phyloP scores from a whole-genome alignment of 371 early-diverging fungal species.

The Mortierella sp. region DNA sequence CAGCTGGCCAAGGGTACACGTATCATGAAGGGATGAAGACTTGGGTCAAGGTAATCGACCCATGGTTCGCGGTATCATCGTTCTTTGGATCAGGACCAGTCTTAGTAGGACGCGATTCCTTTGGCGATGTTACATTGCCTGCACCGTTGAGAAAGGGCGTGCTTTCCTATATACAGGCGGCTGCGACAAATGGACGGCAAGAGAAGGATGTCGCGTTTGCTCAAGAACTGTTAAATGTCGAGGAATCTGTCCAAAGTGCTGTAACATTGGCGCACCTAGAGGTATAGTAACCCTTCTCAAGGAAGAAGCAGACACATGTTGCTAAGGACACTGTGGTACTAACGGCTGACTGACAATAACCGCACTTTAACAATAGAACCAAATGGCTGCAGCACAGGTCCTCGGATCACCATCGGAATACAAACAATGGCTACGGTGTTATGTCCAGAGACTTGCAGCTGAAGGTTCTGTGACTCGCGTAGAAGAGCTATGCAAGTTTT shows the following conservation, averaged over 20 bases:
- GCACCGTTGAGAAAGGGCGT: conserved; percentile 29
- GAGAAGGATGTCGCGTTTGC: conserved; percentile 52
- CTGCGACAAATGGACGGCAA: conserved; percentile 35
- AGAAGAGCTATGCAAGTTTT: conserved; percentile 77
- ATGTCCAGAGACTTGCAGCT: conserved; percentile 76
- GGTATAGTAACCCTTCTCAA: too few relatives aligned
- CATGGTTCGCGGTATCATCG: conserved; percentile 67
- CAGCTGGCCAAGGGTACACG: conserved; percentile 77
- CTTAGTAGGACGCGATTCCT: conserved; percentile 7
- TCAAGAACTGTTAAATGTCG: conserved; percentile 36
- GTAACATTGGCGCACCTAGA: conserved; percentile 56
- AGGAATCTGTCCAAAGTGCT: conserved; percentile 34
- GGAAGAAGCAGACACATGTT: too few relatives aligned
- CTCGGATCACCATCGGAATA: conserved; percentile 73
- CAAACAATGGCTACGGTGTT: conserved; percentile 70
- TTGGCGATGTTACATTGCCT: conserved; percentile 13
- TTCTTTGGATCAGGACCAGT: conserved; percentile 58
- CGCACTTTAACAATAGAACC: conserved; percentile 62
- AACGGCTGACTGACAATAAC: too few relatives aligned
- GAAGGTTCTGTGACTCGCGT: conserved; percentile 70
- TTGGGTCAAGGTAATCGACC: conserved; percentile 81
- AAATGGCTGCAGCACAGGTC: conserved; percentile 68
- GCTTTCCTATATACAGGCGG: conserved; percentile 36
- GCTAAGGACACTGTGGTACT: too few relatives aligned
- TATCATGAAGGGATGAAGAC: conserved; percentile 75